Evolutionary conservation across 2,329 filamentous ascomycete species (phyloP), one percentile per base, ranked within the genome.

Genomic region (Thelonectria discophora): DNA sequence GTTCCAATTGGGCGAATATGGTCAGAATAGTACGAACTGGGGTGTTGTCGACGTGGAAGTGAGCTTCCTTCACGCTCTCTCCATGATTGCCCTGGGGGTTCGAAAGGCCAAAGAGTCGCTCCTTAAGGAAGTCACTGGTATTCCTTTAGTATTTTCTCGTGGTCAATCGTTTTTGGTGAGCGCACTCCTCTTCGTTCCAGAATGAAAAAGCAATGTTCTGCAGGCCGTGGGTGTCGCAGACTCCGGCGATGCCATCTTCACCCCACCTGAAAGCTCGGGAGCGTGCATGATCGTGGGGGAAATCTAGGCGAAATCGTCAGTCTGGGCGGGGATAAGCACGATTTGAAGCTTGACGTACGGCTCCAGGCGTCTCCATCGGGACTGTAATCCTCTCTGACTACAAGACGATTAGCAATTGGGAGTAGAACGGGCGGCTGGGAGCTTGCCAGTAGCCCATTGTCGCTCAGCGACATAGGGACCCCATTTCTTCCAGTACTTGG

Each of bases 401-500:
- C 18, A 13, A 37, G 62, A 12, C 37, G 45, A 66, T 73, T 61
- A 77, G 74, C 66, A 60, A 51, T 65, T 64, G 62, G 17, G 47
- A 56, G 52, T 61, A 62, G 51, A 37, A 7, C 30, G 43, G 42
- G 45, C 40, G 42, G 12, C 37, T 24, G 46, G 57, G 63, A 59
- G 72, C 86, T 75, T 80, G 91, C 92, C 93, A 69, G 93, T 97
- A 60, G 94, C 93, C 94, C 94, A 97, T 82, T 97, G 94, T 74
- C 94, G 85, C 82, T 98, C 94, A 57, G 94, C 88, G 71, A 97
- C 90, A 74, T 97, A 98, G 21, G 94, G 90, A 57, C 94, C 94
- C 93, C 94, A 97, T 88, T 90, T 93, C 87, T 98, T 98, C 94
- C 94, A 98, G 82, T 98, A 98, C 77, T 92, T 94, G 67, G 80